phyloP scores from a whole-genome alignment of 768 basidiomycete species.

The Leccinum uliginosum region DNA sequence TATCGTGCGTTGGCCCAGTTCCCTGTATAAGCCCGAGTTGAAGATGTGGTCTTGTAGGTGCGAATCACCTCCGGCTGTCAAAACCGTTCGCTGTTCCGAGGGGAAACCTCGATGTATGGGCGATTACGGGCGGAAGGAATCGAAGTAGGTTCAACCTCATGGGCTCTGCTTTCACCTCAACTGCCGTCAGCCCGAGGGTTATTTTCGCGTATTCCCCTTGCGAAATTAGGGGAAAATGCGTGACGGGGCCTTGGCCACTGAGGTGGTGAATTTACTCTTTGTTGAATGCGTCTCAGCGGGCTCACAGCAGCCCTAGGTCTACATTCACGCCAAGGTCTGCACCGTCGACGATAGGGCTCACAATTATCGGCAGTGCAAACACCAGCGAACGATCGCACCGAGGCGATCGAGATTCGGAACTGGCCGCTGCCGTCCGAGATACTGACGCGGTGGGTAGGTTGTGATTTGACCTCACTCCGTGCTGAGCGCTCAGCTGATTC shows the following conservation, averaged over 20 bases:
- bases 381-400: constrained; percentile 96
- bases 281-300: neutral
- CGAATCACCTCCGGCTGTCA: constrained; percentile 96
- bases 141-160: constrained; percentile 45
- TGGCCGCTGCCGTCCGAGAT: constrained; percentile 89
- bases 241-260: constrained; percentile 78
- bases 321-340: constrained; percentile 71
- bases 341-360: too few species aligned
- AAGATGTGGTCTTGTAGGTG: constrained; percentile 43
- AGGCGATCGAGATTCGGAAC: constrained; percentile 94
- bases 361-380: constrained; percentile 93
- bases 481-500: constrained; percentile 1
- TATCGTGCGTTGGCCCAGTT: constrained; percentile 51
- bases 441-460: constrained; percentile 83
- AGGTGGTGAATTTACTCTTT: constrained; percentile 51
- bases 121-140: too few species aligned
- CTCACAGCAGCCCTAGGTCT: constrained; percentile 48
- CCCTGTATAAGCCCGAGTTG: neutral
- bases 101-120: constrained; percentile 87
- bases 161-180: neutral
- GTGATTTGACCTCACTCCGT: neutral
- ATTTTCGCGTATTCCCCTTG: constrained; percentile 86
- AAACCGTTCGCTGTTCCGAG: constrained; percentile 81
- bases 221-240: constrained; percentile 92
- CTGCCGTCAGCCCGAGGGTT: constrained; percentile 72